Evolutionary conservation across 768 basidiomycete genomes (phyloP), one percentile per base, ranked within the genome.

Genomic region (Kwoniella mangroviensis): DNA sequence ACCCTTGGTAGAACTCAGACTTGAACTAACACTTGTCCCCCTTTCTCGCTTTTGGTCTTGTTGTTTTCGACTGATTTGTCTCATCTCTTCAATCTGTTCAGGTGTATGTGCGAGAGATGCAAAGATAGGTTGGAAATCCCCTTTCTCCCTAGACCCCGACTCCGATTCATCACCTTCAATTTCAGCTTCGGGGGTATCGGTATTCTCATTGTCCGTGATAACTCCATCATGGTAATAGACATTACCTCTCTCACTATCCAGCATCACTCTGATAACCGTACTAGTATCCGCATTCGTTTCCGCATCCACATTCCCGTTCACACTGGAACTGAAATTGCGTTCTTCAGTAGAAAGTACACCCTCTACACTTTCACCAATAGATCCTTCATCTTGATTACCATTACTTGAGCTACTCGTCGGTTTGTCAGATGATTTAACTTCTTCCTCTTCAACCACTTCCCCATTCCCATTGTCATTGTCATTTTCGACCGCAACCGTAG

Each of bases 101-200:
- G 74, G 74, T 3, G 79, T 80, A 70, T 80, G 79, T 5, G 79
- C 76, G 15, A 80, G 54, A 24, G 66, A 69, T 2, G 79, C 75
- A 54, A 80, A 80, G 40, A 74, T 74, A 3, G 79, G 79, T 63
- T 64, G 59, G 17, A 45, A 57, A 0, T 57, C 26, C 22, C 51
- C 26, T 24, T 34, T 34, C 1, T 34, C 34, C 1, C 34, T 7
- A 34, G 34, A 34, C 34, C 9, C 15, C 45, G 24, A 19, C 22
- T 51, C 43, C 1, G 21, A 1, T n/a, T 56, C 56, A n/a, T 24
- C 24, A 24, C 13, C 17, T 41, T 43, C 2, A 56, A 5, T 21
- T n/a, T 17, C 65, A 42, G 52, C 51, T 42, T n/a, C 52, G 12
- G 28, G 13, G 22, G 21, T 19, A 34, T 34, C n/a, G 34, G 6